These are phyloP conservation scores for Coemansia sp. DNA, from an alignment of 192 early-diverging fungal genomes.

Conservation along the genomic window DNA sequence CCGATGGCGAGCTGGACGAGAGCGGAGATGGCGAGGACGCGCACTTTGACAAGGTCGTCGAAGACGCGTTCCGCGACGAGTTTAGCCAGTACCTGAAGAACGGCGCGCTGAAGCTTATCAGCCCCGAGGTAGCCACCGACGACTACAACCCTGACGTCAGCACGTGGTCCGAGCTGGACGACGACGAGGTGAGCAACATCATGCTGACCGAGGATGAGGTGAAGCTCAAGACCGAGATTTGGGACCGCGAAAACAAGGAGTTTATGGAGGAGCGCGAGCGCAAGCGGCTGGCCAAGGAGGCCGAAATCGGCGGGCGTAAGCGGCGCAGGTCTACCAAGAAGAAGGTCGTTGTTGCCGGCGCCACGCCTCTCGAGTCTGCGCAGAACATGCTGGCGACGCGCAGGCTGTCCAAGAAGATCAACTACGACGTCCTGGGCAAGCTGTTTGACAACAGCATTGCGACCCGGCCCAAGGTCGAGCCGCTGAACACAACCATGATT, in stretches of 20 bases:
- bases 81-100: constrained; percentile 26
- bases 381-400: constrained; percentile 69
- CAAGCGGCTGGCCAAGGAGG: constrained; percentile 37
- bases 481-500: constrained; percentile 39
- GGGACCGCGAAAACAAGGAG: constrained; percentile 86
- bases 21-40: constrained; percentile 5
- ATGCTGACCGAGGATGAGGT: constrained; percentile 77
- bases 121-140: constrained; percentile 4
- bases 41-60: constrained; percentile 15
- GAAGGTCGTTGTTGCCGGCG: constrained; percentile 32
- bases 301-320: constrained; percentile 23
- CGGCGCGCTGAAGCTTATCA: constrained; percentile 27
- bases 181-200: constrained; percentile 68
- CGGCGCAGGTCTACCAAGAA: constrained; percentile 34
- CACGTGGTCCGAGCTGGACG: constrained; percentile 63
- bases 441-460: constrained; percentile 57
- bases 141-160: constrained; percentile 44
- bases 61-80: constrained; percentile 32
- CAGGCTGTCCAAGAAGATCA: constrained; percentile 86
- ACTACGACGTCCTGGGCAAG: constrained; percentile 74
- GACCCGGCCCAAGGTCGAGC: constrained; percentile 27
- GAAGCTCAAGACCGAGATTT: constrained; percentile 72
- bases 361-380: constrained; percentile 75
- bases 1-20: constrained; percentile 2
- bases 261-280: constrained; percentile 66